phyloP scores from a whole-genome alignment of 257 asterid species.

The Echites panduratus region DNA sequence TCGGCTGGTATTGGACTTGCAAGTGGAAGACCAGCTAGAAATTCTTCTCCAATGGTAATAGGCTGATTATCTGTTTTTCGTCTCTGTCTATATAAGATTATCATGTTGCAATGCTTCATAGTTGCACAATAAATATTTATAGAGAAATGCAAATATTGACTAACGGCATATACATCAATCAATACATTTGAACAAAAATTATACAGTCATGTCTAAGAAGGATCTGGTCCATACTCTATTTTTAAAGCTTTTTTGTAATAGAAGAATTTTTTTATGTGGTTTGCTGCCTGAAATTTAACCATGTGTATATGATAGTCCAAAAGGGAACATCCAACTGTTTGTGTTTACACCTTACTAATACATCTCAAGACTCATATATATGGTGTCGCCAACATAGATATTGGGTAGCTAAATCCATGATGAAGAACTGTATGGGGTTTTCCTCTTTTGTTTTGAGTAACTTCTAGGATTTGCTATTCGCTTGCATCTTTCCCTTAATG shows the following conservation, averaged over 20 bases:
- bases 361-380: background rate
- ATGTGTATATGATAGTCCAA: background rate
- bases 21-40: slow-evolving; percentile 48
- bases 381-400: background rate
- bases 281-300: background rate
- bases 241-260: background rate
- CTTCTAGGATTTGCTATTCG: background rate
- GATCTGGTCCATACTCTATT: background rate
- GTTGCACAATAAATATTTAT: background rate
- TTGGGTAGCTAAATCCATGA: background rate
- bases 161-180: background rate
- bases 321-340: background rate
- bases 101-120: background rate
- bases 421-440: background rate
- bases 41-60: slow-evolving; percentile 64
- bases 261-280: background rate
- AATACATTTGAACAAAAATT: background rate
- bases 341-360: background rate
- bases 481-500: background rate
- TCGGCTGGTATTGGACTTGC: slow-evolving; percentile 71
- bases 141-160: slow-evolving; percentile 3
- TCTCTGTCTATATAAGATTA: background rate
- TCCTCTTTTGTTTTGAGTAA: background rate
- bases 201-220: background rate
- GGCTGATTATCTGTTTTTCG: background rate